Conservation (phyloP, 106 monocot genomes). For the Phalaenopsis equestris region DNA sequence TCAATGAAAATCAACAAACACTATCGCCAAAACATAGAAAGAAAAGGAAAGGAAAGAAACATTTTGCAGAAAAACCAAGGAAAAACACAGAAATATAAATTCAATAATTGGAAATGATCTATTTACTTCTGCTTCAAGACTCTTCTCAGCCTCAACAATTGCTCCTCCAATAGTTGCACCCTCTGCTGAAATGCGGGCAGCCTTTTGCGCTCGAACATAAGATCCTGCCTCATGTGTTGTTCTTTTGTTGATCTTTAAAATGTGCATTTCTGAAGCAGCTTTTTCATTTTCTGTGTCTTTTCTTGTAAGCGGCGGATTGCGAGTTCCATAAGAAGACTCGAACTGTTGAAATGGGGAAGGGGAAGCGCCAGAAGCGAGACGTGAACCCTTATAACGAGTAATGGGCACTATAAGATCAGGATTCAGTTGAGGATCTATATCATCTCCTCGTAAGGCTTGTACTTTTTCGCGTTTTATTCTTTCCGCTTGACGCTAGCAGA, state of each 20-base stretch:
- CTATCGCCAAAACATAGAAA: background rate
- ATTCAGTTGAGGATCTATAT: constrained; percentile 64
- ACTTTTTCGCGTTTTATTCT: constrained; percentile 84
- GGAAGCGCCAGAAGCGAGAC: constrained; percentile 74
- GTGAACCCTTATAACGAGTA: constrained; percentile 71
- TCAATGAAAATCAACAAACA: constrained; percentile 6
- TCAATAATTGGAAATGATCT: background rate
- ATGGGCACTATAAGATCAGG: constrained; percentile 70
- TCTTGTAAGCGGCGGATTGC: constrained; percentile 10
- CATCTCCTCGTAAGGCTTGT: constrained; percentile 82
- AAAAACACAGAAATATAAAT: background rate
- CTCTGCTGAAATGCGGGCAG: constrained; percentile 40
- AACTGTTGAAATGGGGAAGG: constrained; percentile 59
- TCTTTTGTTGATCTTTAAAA: constrained; percentile 9
- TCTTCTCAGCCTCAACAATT: constrained; percentile 89
- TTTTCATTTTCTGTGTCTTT: constrained; percentile 22
- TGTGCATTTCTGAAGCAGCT: constrained; percentile 25
- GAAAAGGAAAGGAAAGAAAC: background rate
- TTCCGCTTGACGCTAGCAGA: constrained; percentile 82
- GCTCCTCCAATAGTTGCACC: constrained; percentile 77
- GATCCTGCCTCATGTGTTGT: background rate
- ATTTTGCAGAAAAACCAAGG: background rate
- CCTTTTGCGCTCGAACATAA: constrained; percentile 31
- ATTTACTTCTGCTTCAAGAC: constrained; percentile 67
- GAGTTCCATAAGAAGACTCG: constrained; percentile 18